Percentiles rank a stretch among this genome's conserved stretches.
These are phyloP conservation scores for Ustilago sp. DNA, from an alignment of 1,284 basidiomycete species.

Conservation along the genomic window DNA sequence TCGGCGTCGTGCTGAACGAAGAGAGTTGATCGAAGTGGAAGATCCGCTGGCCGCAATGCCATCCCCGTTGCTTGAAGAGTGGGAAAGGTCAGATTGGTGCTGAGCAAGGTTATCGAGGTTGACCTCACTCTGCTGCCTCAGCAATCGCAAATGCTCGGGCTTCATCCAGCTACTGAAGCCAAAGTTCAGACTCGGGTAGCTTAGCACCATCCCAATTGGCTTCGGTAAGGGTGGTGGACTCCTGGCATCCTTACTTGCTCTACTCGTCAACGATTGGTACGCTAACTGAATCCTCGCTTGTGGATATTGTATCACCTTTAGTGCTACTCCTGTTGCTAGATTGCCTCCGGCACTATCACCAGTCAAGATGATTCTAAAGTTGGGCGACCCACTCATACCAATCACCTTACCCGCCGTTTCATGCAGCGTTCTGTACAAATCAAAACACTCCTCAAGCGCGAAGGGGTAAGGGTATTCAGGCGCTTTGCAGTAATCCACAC, in stretches of 20 bases:
- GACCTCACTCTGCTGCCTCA: conserved; percentile 74
- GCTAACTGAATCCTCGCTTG: conserved; percentile 60
- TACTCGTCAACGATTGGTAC: conserved; percentile 32
- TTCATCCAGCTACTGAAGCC: conserved; percentile 96
- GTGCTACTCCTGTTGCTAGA: conserved; percentile 51
- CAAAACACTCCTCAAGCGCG: conserved; percentile 93
- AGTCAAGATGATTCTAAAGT: conserved; percentile 57
- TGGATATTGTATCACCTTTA: conserved; percentile 64
- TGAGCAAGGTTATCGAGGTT: conserved; percentile 56
- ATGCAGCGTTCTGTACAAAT: conserved; percentile 83
- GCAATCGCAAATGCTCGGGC: conserved; percentile 82
- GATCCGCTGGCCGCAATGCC: neutral
- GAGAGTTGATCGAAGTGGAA: conserved; percentile 22
- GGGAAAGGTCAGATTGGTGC: conserved; percentile 12
- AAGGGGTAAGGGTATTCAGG: conserved; percentile 74
- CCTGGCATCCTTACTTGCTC: conserved; percentile 8
- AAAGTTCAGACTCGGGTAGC: conserved; percentile 84
- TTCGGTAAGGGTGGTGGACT: conserved; percentile 70
- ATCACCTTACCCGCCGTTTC: conserved; percentile 83
- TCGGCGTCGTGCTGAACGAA: conserved; percentile 22
- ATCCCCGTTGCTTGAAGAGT: neutral
- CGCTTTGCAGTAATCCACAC: conserved; percentile 94
- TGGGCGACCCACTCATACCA: conserved; percentile 75
- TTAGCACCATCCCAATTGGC: conserved; percentile 83
- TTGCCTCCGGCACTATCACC: conserved; percentile 65